Percentiles rank a stretch among this genome's conserved stretches.
Evolutionary conservation across 441 rosid species (phyloP).

Genomic region (Erodium chrysanthum): DNA sequence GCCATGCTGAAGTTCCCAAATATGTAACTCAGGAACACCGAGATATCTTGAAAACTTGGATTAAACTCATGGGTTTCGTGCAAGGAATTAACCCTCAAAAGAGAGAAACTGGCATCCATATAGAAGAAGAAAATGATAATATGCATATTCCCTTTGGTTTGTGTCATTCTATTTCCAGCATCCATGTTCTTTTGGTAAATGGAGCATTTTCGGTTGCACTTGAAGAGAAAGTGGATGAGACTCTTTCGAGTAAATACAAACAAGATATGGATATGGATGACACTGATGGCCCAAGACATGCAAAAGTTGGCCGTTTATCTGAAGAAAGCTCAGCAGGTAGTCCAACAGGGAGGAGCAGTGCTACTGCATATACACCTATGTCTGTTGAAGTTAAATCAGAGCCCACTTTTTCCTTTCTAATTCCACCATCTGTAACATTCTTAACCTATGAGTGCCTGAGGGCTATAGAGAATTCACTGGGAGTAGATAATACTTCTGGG

Average conservation of each 20-base stretch:
- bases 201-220: conserved; percentile 58
- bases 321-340: conserved; percentile 64
- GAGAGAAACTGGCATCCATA: conserved; percentile 72
- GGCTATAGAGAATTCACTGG: conserved; percentile 61
- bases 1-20: conserved; percentile 65
- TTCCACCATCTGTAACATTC: conserved; percentile 57
- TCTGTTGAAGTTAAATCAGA: conserved; percentile 33
- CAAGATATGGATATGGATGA: conserved; percentile 44
- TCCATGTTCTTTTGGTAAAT: conserved; percentile 66
- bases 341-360: conserved; percentile 38
- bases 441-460: conserved; percentile 62
- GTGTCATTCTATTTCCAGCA: conserved; percentile 54
- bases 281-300: conserved; percentile 39
- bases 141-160: conserved; percentile 52
- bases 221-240: conserved; percentile 33
- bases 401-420: conserved; percentile 22
- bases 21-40: conserved; percentile 50
- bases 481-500: conserved; percentile 40
- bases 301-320: conserved; percentile 80
- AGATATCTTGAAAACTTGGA: conserved; percentile 67
- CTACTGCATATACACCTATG: conserved; percentile 33
- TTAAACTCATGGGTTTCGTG: conserved; percentile 66
- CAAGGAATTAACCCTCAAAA: conserved; percentile 85
- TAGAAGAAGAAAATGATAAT: conserved; percentile 67
- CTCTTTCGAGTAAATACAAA: conserved; percentile 21